phyloP scores from a whole-genome alignment of 2,329 filamentous ascomycete species.

The Geosmithia putterillii region DNA sequence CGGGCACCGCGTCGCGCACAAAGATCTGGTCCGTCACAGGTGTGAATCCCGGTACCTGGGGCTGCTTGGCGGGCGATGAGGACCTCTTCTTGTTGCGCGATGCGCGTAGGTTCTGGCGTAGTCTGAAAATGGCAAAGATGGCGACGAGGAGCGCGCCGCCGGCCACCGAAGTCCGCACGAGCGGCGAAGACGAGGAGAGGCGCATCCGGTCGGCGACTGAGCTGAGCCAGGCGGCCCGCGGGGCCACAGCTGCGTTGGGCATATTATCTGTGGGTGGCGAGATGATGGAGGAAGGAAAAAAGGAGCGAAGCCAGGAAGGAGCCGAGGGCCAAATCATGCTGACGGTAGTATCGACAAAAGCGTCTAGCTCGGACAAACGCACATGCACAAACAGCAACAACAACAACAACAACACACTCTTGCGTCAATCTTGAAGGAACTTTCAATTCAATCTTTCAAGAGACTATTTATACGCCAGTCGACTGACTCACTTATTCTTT shows the following conservation, averaged over 20 bases:
- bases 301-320: not conserved
- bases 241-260: not conserved
- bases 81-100: not conserved
- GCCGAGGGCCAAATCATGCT: not conserved
- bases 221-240: not conserved
- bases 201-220: not conserved
- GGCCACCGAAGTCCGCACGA: not conserved
- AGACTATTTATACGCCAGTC: too few relatives aligned
- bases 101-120: not conserved
- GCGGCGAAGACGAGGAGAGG: not conserved
- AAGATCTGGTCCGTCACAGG: slow-evolving; percentile 34
- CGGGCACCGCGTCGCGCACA: slow-evolving; percentile 21
- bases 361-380: too few relatives aligned
- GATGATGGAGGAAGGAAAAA: not conserved
- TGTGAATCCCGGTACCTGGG: slow-evolving; percentile 29
- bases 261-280: not conserved
- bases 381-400: too few relatives aligned
- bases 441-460: too few relatives aligned
- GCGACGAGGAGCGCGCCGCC: slow-evolving; percentile 2
- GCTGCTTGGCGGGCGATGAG: slow-evolving; percentile 5
- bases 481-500: too few relatives aligned
- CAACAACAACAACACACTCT: too few relatives aligned
- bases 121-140: slow-evolving; percentile 1
- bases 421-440: too few relatives aligned
- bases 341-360: not conserved